These are phyloP conservation scores for Tanozyma kutaoensis DNA, from an alignment of 805 yeast genomes.

Conservation along the genomic window DNA sequence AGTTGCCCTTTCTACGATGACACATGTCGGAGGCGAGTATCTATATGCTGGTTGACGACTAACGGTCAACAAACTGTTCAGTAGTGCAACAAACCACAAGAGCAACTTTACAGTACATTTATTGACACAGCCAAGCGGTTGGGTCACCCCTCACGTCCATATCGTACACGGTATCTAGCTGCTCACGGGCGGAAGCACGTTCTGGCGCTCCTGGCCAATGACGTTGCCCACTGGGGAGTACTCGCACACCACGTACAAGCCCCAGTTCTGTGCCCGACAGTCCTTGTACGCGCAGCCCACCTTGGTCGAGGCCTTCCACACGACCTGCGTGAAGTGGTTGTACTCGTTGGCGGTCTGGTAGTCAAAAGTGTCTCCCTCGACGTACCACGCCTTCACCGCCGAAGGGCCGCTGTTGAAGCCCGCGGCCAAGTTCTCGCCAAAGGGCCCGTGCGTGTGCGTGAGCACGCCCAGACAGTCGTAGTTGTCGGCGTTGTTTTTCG, in stretches of 20 bases:
- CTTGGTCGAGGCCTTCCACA: slow-evolving; percentile 16
- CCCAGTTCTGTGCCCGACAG: slow-evolving; percentile 18
- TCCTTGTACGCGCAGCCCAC: slow-evolving; percentile 21
- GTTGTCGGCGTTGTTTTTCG: slow-evolving; percentile 18
- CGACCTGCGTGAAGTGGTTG: slow-evolving; percentile 18
- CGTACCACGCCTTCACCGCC: slow-evolving; percentile 28
- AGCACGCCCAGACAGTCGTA: slow-evolving; percentile 24
- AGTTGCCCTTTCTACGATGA: too few species aligned
- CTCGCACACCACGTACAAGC: slow-evolving; percentile 17
- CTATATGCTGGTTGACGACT: too few species aligned
- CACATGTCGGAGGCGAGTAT: too few species aligned
- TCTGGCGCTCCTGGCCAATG: slow-evolving; percentile 13
- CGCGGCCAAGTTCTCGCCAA: slow-evolving; percentile 28
- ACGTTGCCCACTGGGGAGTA: slow-evolving; percentile 23
- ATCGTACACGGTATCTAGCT: too few species aligned
- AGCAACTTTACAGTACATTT: too few species aligned
- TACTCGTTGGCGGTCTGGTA: slow-evolving; percentile 12
- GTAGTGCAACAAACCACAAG: too few species aligned
- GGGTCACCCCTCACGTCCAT: too few species aligned
- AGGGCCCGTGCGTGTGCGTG: slow-evolving; percentile 23
- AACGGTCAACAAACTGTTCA: too few species aligned
- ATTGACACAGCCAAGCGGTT: too few species aligned
- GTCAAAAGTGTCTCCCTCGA: slow-evolving; percentile 17
- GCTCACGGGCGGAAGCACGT: slow-evolving; percentile 13
- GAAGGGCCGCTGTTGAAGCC: slow-evolving; percentile 16